phyloP scores from a whole-genome alignment of 2,329 filamentous ascomycete genomes.

The Leptographium flavum region DNA sequence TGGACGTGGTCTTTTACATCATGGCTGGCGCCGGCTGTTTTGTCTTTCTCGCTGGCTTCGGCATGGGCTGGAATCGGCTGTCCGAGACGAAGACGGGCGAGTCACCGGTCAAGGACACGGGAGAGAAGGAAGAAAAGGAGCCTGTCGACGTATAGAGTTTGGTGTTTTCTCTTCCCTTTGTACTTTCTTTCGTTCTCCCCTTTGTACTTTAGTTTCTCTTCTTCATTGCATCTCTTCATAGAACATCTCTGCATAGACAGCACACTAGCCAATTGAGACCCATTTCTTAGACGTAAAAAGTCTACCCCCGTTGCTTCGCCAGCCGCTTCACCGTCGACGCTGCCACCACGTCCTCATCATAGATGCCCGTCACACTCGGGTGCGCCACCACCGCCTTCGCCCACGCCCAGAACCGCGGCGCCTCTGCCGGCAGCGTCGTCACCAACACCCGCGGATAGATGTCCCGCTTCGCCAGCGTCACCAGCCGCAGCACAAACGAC shows the following conservation, averaged over 20 bases:
- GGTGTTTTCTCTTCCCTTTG: too few relatives aligned
- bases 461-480: constrained; percentile 36
- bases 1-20: constrained; percentile 26
- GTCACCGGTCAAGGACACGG: not conserved
- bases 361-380: constrained; percentile 52
- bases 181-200: too few relatives aligned
- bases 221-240: too few relatives aligned
- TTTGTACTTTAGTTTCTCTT: too few relatives aligned
- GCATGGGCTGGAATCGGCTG: constrained; percentile 31
- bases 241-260: too few relatives aligned
- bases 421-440: constrained; percentile 26
- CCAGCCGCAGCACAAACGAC: constrained; percentile 51
- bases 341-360: constrained; percentile 34
- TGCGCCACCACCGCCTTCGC: constrained; percentile 42
- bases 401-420: constrained; percentile 58
- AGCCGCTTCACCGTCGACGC: constrained; percentile 13
- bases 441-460: constrained; percentile 28
- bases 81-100: constrained; percentile 16
- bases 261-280: too few relatives aligned
- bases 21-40: constrained; percentile 19
- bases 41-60: constrained; percentile 24
- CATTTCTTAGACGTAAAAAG: too few relatives aligned
- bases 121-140: not conserved
- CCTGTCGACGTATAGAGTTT: too few relatives aligned
- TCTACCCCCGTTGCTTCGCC: constrained; percentile 11